Percentiles rank a stretch among this genome's conserved stretches.
phyloP scores from a whole-genome alignment of 148 eudicot genomes.

The Rhododendron griersonianum region DNA sequence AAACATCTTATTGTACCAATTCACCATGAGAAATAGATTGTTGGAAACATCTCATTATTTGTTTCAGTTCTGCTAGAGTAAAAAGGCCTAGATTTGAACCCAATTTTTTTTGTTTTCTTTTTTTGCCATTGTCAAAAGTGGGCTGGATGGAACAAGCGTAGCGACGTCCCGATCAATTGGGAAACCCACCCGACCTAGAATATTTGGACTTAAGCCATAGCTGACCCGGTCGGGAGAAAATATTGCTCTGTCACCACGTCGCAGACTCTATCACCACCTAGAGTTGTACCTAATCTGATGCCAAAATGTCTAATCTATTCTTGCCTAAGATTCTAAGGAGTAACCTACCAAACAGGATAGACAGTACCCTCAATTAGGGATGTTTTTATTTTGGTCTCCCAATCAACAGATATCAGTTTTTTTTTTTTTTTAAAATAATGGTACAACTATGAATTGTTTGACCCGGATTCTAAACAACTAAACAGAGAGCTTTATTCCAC shows the following conservation, averaged over 20 bases:
- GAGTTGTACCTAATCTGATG: not conserved
- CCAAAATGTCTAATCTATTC: not conserved
- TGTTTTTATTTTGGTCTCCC: too few species aligned
- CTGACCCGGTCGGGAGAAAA: too few species aligned
- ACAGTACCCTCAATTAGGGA: not conserved
- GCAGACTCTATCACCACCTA: not conserved
- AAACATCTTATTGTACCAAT: not conserved
- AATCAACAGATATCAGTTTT: too few species aligned
- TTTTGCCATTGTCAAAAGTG: too few species aligned
- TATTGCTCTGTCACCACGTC: too few species aligned
- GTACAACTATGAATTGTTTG: not conserved
- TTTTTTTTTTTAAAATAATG: too few species aligned
- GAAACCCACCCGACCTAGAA: too few species aligned
- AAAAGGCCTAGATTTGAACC: not conserved
- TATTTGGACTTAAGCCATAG: too few species aligned
- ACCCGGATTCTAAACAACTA: not conserved
- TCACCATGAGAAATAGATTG: not conserved
- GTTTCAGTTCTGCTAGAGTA: not conserved
- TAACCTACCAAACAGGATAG: not conserved
- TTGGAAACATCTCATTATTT: not conserved
- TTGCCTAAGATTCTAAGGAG: not conserved
- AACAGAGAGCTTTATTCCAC: not conserved
- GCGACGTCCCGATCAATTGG: too few species aligned
- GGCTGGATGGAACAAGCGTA: too few species aligned
- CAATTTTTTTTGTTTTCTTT: too few species aligned